phyloP scores from a whole-genome alignment of 2,329 filamentous ascomycete genomes.

The Cyanodermella asteris region DNA sequence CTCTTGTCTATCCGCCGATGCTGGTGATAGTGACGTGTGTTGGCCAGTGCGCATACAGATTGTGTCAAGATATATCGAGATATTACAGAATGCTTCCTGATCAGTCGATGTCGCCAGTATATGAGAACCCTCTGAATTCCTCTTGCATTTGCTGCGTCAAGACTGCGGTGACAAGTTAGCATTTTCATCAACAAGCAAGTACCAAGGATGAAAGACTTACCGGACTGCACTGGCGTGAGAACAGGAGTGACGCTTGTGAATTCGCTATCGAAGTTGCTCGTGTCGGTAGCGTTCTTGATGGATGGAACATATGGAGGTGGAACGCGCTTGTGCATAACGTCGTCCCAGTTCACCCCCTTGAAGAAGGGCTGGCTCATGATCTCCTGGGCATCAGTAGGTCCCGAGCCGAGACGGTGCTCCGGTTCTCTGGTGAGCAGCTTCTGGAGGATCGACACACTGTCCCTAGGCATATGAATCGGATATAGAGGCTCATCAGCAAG shows the following conservation, averaged over 20 bases:
- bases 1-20: no score
- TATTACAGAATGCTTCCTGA: no score
- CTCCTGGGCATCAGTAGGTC: constrained; percentile 91
- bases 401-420: constrained; percentile 75
- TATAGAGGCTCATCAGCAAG: constrained; percentile 92
- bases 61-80: no score
- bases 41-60: no score
- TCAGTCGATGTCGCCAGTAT: no score
- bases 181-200: not conserved
- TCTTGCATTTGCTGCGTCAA: constrained; percentile 98
- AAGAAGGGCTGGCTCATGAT: constrained; percentile 99
- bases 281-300: constrained; percentile 84
- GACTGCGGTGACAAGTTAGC: constrained; percentile 31
- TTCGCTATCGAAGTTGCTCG: constrained; percentile 98
- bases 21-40: no score
- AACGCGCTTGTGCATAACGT: constrained; percentile 89
- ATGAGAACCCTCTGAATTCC: constrained; percentile 97
- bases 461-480: constrained; percentile 94
- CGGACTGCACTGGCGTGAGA: constrained; percentile 87
- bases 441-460: constrained; percentile 92
- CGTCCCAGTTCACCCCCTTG: constrained; percentile 93
- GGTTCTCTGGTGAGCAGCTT: constrained; percentile 92
- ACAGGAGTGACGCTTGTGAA: constrained; percentile 99
- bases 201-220: constrained; percentile 33
- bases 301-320: constrained; percentile 72